Percentiles rank a stretch among this genome's conserved stretches.
These are phyloP conservation scores for Colletotrichum lini DNA, from an alignment of 2,329 filamentous ascomycete species.

Conservation along the genomic window DNA sequence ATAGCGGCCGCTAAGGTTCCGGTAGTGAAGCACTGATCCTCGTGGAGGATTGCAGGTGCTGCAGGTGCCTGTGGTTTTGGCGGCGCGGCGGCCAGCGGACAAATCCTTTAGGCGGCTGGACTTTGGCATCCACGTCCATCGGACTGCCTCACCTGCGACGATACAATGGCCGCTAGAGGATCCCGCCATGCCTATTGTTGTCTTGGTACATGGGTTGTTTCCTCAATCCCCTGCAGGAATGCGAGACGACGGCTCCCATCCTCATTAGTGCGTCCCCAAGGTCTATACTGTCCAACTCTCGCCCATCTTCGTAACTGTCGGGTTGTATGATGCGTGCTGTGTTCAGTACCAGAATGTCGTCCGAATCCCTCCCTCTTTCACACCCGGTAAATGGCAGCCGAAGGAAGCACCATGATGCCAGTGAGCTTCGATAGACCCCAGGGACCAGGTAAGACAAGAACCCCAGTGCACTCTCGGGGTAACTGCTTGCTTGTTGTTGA, in stretches of 20 bases:
- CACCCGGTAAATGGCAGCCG: too few species aligned
- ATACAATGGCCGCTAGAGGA: conserved; percentile 19
- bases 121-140: conserved; percentile 8
- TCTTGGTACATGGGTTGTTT: background rate
- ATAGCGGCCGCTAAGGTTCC: conserved; percentile 11
- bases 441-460: background rate
- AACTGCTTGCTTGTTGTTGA: background rate
- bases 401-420: background rate
- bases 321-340: background rate
- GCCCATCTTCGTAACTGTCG: background rate
- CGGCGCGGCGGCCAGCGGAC: background rate
- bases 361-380: too few species aligned
- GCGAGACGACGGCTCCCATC: conserved; percentile 10
- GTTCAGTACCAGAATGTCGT: background rate
- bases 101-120: background rate
- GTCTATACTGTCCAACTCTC: background rate
- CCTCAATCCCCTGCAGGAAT: background rate
- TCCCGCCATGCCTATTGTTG: background rate
- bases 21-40: conserved; percentile 3
- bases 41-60: conserved; percentile 4
- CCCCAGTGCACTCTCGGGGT: background rate
- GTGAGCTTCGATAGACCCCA: background rate
- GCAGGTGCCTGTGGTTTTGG: conserved; percentile 5
- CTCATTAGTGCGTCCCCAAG: background rate
- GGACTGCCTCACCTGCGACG: conserved; percentile 25